Conservation (phyloP, 2,329 filamentous ascomycete genomes). For the Erysiphe pulchra region DNA sequence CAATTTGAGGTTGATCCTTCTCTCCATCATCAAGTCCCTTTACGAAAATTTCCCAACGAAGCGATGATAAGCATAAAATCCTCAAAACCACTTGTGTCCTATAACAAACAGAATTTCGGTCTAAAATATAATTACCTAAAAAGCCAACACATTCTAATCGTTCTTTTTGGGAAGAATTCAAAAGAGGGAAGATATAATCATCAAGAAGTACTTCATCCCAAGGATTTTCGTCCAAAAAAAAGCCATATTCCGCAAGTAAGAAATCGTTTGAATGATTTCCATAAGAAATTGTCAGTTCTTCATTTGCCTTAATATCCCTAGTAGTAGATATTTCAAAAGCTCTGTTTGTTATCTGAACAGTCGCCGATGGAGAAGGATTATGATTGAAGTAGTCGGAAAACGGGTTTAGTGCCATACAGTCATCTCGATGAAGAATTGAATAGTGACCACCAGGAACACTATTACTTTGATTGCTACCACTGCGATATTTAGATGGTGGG, state of each 20-base stretch:
- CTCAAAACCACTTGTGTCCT: slow-evolving; percentile 28
- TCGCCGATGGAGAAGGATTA: slow-evolving; percentile 17
- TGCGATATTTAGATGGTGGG: slow-evolving; percentile 1
- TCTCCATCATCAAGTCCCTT: slow-evolving; percentile 20
- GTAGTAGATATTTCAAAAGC: slow-evolving; percentile 15
- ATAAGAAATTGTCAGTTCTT: slow-evolving; percentile 46
- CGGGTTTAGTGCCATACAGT: slow-evolving; percentile 43
- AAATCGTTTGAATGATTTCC: slow-evolving; percentile 49
- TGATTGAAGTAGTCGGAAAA: slow-evolving; percentile 51
- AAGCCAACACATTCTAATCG: slow-evolving; percentile 22
- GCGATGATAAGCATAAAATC: slow-evolving; percentile 13
- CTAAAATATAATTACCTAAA: slow-evolving; percentile 24
- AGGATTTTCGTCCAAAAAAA: slow-evolving; percentile 11
- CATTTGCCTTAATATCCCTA: slow-evolving; percentile 26
- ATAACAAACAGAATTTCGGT: slow-evolving; percentile 24
- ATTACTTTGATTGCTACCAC: slow-evolving; percentile 1
- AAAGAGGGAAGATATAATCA: slow-evolving; percentile 7
- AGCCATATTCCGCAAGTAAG: slow-evolving; percentile 36
- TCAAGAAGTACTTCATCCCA: slow-evolving; percentile 13
- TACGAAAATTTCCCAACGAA: slow-evolving; percentile 22
- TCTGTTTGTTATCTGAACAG: not conserved
- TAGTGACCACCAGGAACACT: not conserved
- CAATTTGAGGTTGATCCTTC: slow-evolving; percentile 17
- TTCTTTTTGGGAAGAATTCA: slow-evolving; percentile 13
- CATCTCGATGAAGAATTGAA: slow-evolving; percentile 18